Base-by-base conservation (phyloP, 345 rosid genomes). In the Salix brachista region DNA sequence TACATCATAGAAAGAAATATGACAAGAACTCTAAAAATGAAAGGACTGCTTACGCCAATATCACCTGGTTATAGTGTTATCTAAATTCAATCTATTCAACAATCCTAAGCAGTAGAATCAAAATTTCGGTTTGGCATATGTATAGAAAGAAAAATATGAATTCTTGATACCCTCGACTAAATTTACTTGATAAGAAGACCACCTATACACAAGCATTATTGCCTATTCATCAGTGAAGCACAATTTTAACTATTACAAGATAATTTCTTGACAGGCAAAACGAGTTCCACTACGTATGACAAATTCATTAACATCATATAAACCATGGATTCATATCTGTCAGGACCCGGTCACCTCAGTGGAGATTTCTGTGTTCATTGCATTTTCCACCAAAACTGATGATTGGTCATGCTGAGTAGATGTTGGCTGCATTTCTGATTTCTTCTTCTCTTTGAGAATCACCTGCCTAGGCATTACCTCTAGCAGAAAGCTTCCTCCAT, bases 401-500 rank as follows among this genome's bases (percentile, higher is more conserved):
- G 71, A 68, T n/a, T 75, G 76, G 41, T 88, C 87, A 32, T 74
- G 79, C 23, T 65, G 80, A 54, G 78, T 3, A 21, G 66, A 42
- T 64, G 34, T 32, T 21, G 79, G 65, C 62, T 32, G 71, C 71
- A 64, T 84, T 77, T 85, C 92, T 8, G 87, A 72, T 80, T 86
- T 90, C 77, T 87, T 93, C 78, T 89, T 86, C 87, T 93, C 93
- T 81, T 95, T 93, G 74, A 86, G 89, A 36, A 93, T 93, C 78
- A 89, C 94, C 91, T 93, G 97, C 65, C 88, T 85, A 0, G 99
- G 98, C 98, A 93, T 85, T 64, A 91, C 98, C 65, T 91, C 99
- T 42, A 95, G 79, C 67, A 93, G 87, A 74, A 95, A 95, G 89
- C 91, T 93, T 61, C 93, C 99, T 21, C 99, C 99, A 72, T 93